Evolutionary conservation across 306 rosid species (phyloP).

Genomic region (Dalbergia cultrata): DNA sequence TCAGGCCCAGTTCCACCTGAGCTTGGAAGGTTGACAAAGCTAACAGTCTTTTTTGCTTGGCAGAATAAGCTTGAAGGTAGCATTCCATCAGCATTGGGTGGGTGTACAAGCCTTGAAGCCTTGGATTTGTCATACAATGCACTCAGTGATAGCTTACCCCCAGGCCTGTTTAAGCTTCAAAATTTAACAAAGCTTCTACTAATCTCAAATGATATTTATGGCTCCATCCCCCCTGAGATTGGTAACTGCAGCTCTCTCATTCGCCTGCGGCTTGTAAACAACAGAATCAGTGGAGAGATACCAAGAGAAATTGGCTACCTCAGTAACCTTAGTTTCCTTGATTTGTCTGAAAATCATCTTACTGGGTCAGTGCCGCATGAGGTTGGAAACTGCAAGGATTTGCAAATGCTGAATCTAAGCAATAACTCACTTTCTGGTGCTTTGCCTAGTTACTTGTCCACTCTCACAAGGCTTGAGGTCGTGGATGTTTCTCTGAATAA

Average conservation of each 20-base stretch:
- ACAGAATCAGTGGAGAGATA: slow-evolving; percentile 72
- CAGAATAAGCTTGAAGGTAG: slow-evolving; percentile 85
- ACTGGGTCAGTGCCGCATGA: slow-evolving; percentile 69
- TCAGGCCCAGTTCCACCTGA: slow-evolving; percentile 80
- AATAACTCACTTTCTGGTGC: slow-evolving; percentile 76
- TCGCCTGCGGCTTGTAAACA: slow-evolving; percentile 67
- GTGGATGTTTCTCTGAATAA: slow-evolving; percentile 76
- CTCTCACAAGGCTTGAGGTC: slow-evolving; percentile 72
- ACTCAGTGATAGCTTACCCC: slow-evolving; percentile 73
- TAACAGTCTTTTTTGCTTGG: slow-evolving; percentile 82
- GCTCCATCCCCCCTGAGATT: slow-evolving; percentile 70
- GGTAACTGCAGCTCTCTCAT: slow-evolving; percentile 77
- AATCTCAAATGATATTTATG: slow-evolving; percentile 79
- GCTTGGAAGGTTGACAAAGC: slow-evolving; percentile 66
- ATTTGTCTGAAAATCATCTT: slow-evolving; percentile 76
- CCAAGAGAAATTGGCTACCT: slow-evolving; percentile 76
- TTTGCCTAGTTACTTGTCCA: slow-evolving; percentile 68
- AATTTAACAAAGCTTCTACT: slow-evolving; percentile 81
- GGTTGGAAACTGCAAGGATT: slow-evolving; percentile 69
- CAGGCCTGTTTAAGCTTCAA: slow-evolving; percentile 72
- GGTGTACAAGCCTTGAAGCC: slow-evolving; percentile 73
- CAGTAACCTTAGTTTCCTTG: slow-evolving; percentile 71
- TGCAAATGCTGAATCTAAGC: slow-evolving; percentile 88
- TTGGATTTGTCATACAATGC: slow-evolving; percentile 83
- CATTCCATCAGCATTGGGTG: slow-evolving; percentile 70